Evolutionary conservation across 495 filamentous ascomycete genomes (phyloP), one percentile per base, ranked within the genome.

Genomic region (Hyaloscypha bicolor): DNA sequence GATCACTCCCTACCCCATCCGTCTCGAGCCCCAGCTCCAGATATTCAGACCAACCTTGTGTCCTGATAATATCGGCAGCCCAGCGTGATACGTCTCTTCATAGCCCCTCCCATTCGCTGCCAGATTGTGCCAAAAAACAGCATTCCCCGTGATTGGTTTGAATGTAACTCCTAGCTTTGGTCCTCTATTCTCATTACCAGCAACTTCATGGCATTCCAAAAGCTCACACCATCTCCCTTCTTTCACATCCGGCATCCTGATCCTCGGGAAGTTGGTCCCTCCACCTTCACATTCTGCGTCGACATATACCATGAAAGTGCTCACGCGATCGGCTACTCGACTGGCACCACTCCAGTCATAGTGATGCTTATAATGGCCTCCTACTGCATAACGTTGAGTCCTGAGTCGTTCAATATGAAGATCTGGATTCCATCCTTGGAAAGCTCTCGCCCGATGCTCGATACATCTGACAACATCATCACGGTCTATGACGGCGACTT

Each of bases 271-370:
- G 71, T 87, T 80, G 32, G 86, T 89, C 6, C 87, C 88, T 0
- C 87, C 88, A 0, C 88, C 86, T n/a, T 76, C 76, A 70, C 86
- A 88, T 51, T 85, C 78, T 1, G 77, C 85, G 16, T 79, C 79
- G 9, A 90, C 73, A 70, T 89, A 90, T 3, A 89, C 87, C 84
- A 90, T 88, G 67, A 89, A 89, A 5, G 80, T 86, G 52, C 79
- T 83, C 4, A 86, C 63, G 0, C 84, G 73, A 63, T 85, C 82
- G 1, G 80, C 81, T 14, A 78, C 77, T 56, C 63, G 62, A 25
- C 76, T 72, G 2, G 77, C 79, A 1, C 79, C 81, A 35, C 76
- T 78, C 84, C 85, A 87, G 75, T 88, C 86, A 72, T 81, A 88
- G 69, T 88, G 85, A 70, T 88, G 80, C 6, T 68, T 72, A 74